These are phyloP conservation scores for Salvia miltiorrhiza DNA, from an alignment of 257 asterid genomes.

Conservation along the genomic window DNA sequence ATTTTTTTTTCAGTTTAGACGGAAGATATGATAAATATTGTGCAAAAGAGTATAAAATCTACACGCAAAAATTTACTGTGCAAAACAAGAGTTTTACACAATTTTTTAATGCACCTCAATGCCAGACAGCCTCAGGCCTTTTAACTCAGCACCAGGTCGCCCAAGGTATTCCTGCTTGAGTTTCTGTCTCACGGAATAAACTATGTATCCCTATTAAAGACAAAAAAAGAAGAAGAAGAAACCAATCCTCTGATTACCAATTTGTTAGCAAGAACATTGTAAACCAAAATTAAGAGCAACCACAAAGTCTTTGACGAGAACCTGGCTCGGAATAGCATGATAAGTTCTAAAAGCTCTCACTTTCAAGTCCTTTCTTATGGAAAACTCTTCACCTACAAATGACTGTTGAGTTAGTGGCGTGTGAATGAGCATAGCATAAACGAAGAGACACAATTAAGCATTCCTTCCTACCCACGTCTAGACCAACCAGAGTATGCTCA, in stretches of 20 bases:
- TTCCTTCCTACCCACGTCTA: conserved; percentile 77
- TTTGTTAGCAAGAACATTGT: neutral
- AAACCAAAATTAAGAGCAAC: neutral
- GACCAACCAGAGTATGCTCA: conserved; percentile 71
- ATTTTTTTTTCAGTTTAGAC: neutral
- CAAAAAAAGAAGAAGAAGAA: conserved; percentile 5
- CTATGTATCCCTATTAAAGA: conserved; percentile 83
- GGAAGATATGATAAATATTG: neutral
- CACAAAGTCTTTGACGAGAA: conserved; percentile 21
- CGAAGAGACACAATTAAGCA: conserved; percentile 8
- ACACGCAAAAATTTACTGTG: neutral
- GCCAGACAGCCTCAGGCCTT: conserved; percentile 70
- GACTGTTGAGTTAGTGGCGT: neutral
- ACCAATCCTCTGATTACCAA: neutral
- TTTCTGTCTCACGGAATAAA: conserved; percentile 75
- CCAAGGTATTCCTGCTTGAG: conserved; percentile 80
- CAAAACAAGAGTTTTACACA: neutral
- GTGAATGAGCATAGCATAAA: neutral
- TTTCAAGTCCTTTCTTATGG: conserved; percentile 71
- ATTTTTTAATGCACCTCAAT: conserved; percentile 55
- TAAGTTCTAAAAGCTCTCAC: conserved; percentile 85
- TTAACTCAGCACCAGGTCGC: conserved; percentile 63
- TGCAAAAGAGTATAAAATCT: neutral
- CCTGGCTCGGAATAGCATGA: conserved; percentile 95
- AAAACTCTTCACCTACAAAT: conserved; percentile 79